Percentiles rank a stretch among this genome's conserved stretches.
Conservation (phyloP, 2,329 filamentous ascomycete species). For the Chlorencoelia australis region DNA sequence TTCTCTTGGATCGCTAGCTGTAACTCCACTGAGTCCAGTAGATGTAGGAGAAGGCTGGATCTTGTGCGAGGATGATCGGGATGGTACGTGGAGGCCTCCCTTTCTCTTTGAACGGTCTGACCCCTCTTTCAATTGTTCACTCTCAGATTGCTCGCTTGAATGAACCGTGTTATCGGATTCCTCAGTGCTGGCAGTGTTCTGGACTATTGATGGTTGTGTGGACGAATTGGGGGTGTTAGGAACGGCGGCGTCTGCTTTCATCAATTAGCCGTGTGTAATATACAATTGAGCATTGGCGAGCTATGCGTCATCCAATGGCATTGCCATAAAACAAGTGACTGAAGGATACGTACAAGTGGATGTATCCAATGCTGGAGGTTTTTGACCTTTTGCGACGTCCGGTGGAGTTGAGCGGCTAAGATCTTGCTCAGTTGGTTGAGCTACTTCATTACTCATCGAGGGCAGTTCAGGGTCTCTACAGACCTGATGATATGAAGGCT, state of each 20-base stretch:
- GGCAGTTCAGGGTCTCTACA: conserved; percentile 19
- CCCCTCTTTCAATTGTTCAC: conserved; percentile 14
- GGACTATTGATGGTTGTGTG: conserved; percentile 22
- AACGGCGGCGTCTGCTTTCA: conserved; percentile 18
- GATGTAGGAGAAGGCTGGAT: conserved; percentile 49
- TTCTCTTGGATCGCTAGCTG: conserved; percentile 47
- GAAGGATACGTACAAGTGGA: conserved; percentile 22
- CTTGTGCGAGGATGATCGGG: conserved; percentile 51
- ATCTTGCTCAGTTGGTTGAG: conserved; percentile 27
- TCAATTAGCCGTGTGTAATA: conserved; percentile 15
- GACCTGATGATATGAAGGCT: conserved; percentile 8
- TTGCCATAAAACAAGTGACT: background rate
- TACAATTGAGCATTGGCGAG: background rate
- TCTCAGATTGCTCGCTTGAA: conserved; percentile 20
- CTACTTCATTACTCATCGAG: conserved; percentile 30
- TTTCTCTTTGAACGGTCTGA: conserved; percentile 33
- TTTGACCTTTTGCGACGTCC: conserved; percentile 22
- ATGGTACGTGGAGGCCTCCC: conserved; percentile 47
- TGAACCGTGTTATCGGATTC: conserved; percentile 22
- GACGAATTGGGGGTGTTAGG: conserved; percentile 24
- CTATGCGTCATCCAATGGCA: conserved; percentile 1
- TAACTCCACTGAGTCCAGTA: conserved; percentile 50
- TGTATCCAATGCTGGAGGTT: conserved; percentile 25
- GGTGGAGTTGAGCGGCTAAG: conserved; percentile 23
- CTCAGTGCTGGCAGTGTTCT: conserved; percentile 23